These are phyloP conservation scores for Fusarium sp. DNA, from an alignment of 2,329 filamentous ascomycete species.

Conservation along the genomic window DNA sequence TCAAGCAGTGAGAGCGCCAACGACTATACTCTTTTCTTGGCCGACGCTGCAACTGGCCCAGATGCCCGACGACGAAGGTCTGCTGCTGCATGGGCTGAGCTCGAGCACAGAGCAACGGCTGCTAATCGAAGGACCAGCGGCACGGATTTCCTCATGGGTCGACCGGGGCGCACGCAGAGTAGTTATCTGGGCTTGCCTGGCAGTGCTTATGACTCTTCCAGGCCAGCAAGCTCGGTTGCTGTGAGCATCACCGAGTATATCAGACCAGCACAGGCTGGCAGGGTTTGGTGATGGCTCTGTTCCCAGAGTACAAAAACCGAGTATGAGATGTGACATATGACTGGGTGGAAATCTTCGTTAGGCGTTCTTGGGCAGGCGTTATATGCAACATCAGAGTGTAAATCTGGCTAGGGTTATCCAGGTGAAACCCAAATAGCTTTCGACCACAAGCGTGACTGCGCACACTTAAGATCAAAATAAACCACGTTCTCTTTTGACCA, in stretches of 20 bases:
- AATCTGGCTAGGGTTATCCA: neutral
- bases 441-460: neutral
- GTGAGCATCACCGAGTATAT: conserved; percentile 32
- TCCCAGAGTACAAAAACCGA: neutral
- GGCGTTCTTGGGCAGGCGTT: conserved; percentile 14
- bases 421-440: neutral
- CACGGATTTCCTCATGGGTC: conserved; percentile 6
- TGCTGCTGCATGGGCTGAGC: conserved; percentile 31
- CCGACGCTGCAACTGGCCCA: conserved; percentile 18
- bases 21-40: conserved; percentile 41
- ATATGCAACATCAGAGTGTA: neutral
- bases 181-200: conserved; percentile 17
- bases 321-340: neutral
- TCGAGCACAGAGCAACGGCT: conserved; percentile 17
- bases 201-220: conserved; percentile 12
- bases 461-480: neutral
- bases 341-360: neutral
- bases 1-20: conserved; percentile 7
- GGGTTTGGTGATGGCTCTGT: conserved; percentile 10
- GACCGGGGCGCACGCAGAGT: conserved; percentile 17
- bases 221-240: conserved; percentile 23
- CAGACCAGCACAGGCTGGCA: conserved; percentile 16
- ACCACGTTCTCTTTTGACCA: conserved; percentile 3
- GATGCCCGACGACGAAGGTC: conserved; percentile 15
- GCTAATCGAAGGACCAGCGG: conserved; percentile 13